Percentiles rank a stretch among this genome's conserved stretches.
phyloP scores from a whole-genome alignment of 257 asterid species.

The Solanum stenotomum region DNA sequence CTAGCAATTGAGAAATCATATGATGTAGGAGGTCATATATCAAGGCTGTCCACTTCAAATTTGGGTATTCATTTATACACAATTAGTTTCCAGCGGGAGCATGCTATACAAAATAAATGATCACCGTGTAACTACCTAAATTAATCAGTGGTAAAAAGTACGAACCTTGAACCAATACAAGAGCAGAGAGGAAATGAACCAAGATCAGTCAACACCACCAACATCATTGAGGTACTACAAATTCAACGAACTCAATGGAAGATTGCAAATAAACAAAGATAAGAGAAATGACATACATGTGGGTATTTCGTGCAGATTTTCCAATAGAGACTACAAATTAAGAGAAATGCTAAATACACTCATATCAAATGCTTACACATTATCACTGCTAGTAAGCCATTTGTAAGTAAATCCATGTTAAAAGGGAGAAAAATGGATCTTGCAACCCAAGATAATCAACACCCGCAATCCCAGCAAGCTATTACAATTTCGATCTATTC shows the following conservation, averaged over 20 bases:
- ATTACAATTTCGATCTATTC: background rate
- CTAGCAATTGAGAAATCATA: background rate
- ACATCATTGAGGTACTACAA: background rate
- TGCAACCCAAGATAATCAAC: background rate
- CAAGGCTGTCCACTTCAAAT: background rate
- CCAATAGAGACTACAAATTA: background rate
- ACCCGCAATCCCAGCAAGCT: background rate
- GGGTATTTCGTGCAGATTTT: background rate
- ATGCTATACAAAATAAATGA: background rate
- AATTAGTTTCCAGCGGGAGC: background rate
- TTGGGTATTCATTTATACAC: background rate
- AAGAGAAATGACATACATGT: background rate
- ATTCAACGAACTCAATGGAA: background rate
- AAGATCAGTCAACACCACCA: background rate
- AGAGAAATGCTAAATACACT: background rate
- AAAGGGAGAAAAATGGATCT: background rate
- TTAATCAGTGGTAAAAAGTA: background rate
- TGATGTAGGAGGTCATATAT: background rate
- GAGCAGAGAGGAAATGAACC: background rate
- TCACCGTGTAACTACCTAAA: background rate
- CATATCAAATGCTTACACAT: background rate
- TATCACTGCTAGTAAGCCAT: background rate
- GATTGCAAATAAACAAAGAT: background rate
- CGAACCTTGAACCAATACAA: background rate
- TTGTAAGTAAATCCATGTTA: background rate